These are phyloP conservation scores for Fusarium miscanthi DNA, from an alignment of 2,329 filamentous ascomycete genomes.

Conservation along the genomic window DNA sequence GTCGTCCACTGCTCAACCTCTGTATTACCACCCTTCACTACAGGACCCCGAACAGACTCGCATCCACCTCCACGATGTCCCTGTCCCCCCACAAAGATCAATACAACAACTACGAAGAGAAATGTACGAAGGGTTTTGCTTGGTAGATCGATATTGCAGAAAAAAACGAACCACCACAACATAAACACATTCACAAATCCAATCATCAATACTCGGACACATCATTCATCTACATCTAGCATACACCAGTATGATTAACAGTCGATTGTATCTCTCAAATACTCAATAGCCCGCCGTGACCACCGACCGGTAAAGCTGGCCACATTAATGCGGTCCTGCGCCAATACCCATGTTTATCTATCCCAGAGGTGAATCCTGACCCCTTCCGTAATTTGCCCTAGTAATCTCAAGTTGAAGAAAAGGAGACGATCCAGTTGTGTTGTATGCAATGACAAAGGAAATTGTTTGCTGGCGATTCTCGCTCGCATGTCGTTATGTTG, in stretches of 20 bases:
- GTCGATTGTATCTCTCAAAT: constrained; percentile 35
- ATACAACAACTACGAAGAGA: background rate
- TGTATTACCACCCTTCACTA: constrained; percentile 20
- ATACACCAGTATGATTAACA: constrained; percentile 39
- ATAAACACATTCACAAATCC: background rate
- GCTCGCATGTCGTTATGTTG: constrained; percentile 34
- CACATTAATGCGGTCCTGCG: constrained; percentile 33
- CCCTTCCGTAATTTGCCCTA: constrained; percentile 38
- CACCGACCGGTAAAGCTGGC: constrained; percentile 29
- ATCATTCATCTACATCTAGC: constrained; percentile 26
- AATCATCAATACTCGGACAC: background rate
- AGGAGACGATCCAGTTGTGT: constrained; percentile 38
- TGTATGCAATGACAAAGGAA: constrained; percentile 43
- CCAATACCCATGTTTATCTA: constrained; percentile 39
- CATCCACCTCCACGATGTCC: background rate
- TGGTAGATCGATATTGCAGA: background rate
- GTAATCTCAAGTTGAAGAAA: constrained; percentile 36
- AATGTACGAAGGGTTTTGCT: background rate
- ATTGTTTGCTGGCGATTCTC: constrained; percentile 22
- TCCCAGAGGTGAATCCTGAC: constrained; percentile 38
- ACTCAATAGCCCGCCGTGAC: constrained; percentile 33
- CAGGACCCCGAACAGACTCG: background rate
- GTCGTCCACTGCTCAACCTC: background rate
- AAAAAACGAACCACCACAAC: background rate
- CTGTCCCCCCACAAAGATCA: background rate